phyloP scores from a whole-genome alignment of 1,284 basidiomycete genomes.

The Mixia osmundae region DNA sequence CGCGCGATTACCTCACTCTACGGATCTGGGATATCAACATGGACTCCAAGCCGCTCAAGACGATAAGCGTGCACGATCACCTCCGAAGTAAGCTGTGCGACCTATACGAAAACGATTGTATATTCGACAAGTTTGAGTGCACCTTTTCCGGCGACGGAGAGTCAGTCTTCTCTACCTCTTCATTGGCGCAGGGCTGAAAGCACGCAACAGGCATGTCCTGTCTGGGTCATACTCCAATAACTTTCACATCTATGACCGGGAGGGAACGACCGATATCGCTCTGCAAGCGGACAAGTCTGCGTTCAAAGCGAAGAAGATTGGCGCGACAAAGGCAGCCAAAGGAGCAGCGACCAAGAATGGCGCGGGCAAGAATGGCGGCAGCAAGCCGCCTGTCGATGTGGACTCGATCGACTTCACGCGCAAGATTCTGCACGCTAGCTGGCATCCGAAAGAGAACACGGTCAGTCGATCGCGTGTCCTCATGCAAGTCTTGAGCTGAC shows the following conservation, averaged over 20 bases:
- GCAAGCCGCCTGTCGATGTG: slow-evolving; percentile 59
- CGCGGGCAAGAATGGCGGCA: slow-evolving; percentile 26
- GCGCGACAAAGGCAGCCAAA: slow-evolving; percentile 27
- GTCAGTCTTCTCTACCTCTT: slow-evolving; percentile 31
- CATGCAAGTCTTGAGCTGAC: not conserved
- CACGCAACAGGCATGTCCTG: slow-evolving; percentile 46
- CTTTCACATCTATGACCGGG: slow-evolving; percentile 96
- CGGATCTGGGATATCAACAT: slow-evolving; percentile 99
- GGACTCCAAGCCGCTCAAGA: slow-evolving; percentile 90
- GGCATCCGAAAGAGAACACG: slow-evolving; percentile 92
- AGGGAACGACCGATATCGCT: slow-evolving; percentile 70
- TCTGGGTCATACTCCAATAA: slow-evolving; percentile 99
- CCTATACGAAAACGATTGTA: slow-evolving; percentile 98
- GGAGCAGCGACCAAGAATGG: slow-evolving; percentile 43
- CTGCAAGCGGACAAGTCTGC: slow-evolving; percentile 98
- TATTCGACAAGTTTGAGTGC: slow-evolving; percentile 99
- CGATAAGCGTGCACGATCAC: slow-evolving; percentile 97
- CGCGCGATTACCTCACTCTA: slow-evolving; percentile 87
- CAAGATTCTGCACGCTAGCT: slow-evolving; percentile 76
- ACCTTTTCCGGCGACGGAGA: slow-evolving; percentile 85
- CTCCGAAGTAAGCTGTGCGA: slow-evolving; percentile 93
- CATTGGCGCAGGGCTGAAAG: not conserved
- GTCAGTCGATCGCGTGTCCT: slow-evolving; percentile 28
- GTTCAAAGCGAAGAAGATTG: slow-evolving; percentile 98
- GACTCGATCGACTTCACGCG: slow-evolving; percentile 94